Evolutionary conservation across 2,329 filamentous ascomycete species (phyloP).

Genomic region (Hymenotorrendiella dingleyae): DNA sequence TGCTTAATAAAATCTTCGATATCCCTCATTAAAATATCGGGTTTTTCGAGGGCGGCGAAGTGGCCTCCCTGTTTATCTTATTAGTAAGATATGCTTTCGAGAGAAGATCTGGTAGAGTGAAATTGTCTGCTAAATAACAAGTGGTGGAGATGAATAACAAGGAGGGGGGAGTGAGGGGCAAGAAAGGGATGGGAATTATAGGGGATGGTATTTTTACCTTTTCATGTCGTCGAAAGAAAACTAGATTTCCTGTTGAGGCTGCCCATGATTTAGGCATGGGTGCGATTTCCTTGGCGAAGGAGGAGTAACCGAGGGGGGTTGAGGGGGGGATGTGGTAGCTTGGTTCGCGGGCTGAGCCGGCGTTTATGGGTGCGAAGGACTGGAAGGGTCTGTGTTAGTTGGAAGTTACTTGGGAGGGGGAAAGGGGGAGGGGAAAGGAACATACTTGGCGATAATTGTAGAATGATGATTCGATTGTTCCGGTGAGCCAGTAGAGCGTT

Average conservation of each 20-base stretch:
- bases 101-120: no score
- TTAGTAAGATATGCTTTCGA: no score
- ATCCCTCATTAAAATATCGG: conserved; percentile 37
- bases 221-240: conserved; percentile 33
- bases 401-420: no score
- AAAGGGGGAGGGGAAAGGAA: background rate
- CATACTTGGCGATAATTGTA: conserved; percentile 42
- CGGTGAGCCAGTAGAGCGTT: conserved; percentile 51
- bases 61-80: conserved; percentile 48
- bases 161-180: no score
- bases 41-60: conserved; percentile 44
- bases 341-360: background rate
- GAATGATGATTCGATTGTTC: conserved; percentile 40
- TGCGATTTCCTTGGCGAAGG: conserved; percentile 38
- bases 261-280: conserved; percentile 34
- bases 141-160: no score
- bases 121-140: no score
- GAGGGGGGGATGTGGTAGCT: conserved; percentile 13
- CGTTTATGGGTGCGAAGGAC: background rate
- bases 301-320: conserved; percentile 43
- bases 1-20: conserved; percentile 37
- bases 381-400: no score
- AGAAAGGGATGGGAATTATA: no score
- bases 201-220: no score
- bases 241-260: conserved; percentile 33